phyloP scores from a whole-genome alignment of 495 filamentous ascomycete genomes.

The Penicillium malachiteum region DNA sequence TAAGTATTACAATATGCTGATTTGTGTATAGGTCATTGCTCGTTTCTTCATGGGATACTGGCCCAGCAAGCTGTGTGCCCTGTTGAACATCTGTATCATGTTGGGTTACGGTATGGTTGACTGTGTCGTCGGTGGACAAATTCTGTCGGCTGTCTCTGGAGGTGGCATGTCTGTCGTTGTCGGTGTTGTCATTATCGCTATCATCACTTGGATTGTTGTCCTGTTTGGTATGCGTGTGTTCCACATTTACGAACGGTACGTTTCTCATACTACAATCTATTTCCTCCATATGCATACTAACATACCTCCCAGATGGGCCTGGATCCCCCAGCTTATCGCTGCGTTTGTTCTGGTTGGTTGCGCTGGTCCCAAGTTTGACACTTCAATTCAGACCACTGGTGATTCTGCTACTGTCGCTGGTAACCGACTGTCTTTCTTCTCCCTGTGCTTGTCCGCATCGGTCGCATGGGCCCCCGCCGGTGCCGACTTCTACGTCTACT shows the following conservation, averaged over 20 bases:
- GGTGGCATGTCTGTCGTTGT: conserved; percentile 59
- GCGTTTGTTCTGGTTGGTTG: conserved; percentile 59
- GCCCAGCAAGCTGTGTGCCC: conserved; percentile 60
- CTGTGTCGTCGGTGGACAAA: conserved; percentile 70
- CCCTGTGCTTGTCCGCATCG: conserved; percentile 53
- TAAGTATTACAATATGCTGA: not conserved
- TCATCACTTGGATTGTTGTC: conserved; percentile 59
- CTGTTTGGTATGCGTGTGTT: conserved; percentile 69
- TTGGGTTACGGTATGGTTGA: conserved; percentile 65
- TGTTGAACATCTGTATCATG: conserved; percentile 66
- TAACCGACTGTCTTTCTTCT: conserved; percentile 61
- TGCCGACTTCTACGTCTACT: conserved; percentile 55
- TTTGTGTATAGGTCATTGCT: conserved; percentile 50
- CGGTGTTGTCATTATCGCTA: conserved; percentile 59
- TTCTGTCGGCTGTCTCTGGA: conserved; percentile 67
- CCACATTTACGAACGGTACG: conserved; percentile 55
- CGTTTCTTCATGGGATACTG: conserved; percentile 73
- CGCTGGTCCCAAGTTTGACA: conserved; percentile 60
- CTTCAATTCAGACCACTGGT: conserved; percentile 23
- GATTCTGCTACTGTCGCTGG: conserved; percentile 42
- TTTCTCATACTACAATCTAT: no score
- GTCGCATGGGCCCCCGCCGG: conserved; percentile 49
- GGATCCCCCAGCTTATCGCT: conserved; percentile 60
- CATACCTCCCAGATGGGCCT: conserved; percentile 48
- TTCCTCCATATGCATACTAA: not conserved